These are phyloP conservation scores for Telfairia occidentalis DNA, from an alignment of 331 rosid genomes.

Conservation along the genomic window DNA sequence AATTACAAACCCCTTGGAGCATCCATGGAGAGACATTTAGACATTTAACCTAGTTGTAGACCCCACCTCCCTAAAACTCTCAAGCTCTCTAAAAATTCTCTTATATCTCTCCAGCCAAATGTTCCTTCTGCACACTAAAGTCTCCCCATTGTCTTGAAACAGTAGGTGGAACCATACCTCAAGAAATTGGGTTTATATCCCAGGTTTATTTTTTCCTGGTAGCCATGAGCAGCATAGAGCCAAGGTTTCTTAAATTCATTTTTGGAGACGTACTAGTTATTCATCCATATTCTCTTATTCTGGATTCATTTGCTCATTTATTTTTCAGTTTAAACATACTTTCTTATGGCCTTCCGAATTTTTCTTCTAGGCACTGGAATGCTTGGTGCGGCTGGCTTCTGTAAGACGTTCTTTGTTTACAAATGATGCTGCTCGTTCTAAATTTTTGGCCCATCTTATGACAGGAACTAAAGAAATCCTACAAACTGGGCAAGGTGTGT, in stretches of 20 bases:
- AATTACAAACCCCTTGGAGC: too few relatives aligned
- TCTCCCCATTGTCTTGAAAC: neutral
- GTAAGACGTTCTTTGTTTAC: slow-evolving; percentile 97
- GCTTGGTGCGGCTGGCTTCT: slow-evolving; percentile 99
- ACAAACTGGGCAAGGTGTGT: slow-evolving; percentile 96
- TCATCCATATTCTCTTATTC: slow-evolving; percentile 5
- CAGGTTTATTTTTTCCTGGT: neutral
- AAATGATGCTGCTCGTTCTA: slow-evolving; percentile 92
- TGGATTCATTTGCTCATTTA: slow-evolving; percentile 18
- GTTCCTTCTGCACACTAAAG: neutral
- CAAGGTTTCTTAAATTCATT: neutral
- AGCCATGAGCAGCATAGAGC: neutral
- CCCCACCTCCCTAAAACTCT: neutral
- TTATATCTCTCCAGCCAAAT: neutral
- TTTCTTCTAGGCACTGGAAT: slow-evolving; percentile 89
- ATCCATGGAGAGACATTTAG: too few relatives aligned
- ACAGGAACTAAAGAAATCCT: slow-evolving; percentile 99
- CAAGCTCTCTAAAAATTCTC: neutral
- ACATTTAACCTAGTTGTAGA: too few relatives aligned
- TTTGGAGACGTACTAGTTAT: neutral
- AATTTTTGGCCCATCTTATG: slow-evolving; percentile 97
- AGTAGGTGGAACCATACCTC: neutral
- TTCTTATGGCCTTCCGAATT: slow-evolving; percentile 22
- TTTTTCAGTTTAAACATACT: slow-evolving; percentile 20
- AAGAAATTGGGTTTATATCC: neutral